These are phyloP conservation scores for Sicyos edulis DNA, from an alignment of 306 rosid genomes.

Conservation along the genomic window DNA sequence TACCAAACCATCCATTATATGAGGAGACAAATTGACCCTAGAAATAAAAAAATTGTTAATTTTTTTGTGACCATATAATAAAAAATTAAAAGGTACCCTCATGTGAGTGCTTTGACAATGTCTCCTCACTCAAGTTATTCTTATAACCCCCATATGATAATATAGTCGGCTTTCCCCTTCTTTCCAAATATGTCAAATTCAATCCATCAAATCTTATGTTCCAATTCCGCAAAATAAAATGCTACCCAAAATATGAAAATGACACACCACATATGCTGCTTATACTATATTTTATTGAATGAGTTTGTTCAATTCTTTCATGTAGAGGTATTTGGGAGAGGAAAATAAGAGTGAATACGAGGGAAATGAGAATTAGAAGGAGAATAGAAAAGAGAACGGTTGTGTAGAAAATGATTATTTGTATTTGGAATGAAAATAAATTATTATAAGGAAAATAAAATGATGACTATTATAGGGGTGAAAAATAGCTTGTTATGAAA, in stretches of 20 bases:
- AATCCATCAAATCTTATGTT: neutral
- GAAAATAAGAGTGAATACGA: too few species aligned
- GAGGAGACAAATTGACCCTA: neutral
- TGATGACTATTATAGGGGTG: too few species aligned
- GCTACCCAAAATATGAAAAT: neutral
- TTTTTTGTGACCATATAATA: too few species aligned
- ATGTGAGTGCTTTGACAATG: neutral
- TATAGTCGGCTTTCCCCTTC: neutral
- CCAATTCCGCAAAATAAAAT: neutral
- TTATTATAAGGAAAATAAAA: too few species aligned
- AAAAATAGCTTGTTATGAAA: too few species aligned
- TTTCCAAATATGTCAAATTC: constrained; percentile 4
- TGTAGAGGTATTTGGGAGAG: too few species aligned
- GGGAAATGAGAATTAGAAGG: too few species aligned
- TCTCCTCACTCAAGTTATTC: neutral
- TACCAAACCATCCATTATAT: neutral
- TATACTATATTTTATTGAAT: too few species aligned
- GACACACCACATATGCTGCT: neutral
- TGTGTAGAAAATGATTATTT: too few species aligned
- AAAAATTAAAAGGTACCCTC: neutral
- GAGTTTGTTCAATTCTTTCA: too few species aligned
- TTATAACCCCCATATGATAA: neutral
- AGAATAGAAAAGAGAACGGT: too few species aligned
- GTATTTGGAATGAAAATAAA: too few species aligned
- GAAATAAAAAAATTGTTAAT: neutral